Evolutionary conservation across 2,329 filamentous ascomycete species (phyloP), one percentile per base, ranked within the genome.

Genomic region (Botrytis fabae): DNA sequence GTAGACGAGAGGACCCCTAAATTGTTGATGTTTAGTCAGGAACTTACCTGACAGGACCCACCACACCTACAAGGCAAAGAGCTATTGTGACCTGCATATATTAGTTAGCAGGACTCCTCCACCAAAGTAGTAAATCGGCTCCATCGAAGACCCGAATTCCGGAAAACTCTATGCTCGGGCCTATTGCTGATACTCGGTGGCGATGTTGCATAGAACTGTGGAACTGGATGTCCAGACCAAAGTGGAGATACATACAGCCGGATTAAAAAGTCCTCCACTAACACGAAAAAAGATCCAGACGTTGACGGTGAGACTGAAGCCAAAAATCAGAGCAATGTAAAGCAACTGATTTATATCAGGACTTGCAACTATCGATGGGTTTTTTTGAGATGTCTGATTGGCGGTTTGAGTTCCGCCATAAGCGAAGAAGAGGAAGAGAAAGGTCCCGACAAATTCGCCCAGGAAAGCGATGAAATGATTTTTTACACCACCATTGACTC

Each of bases 211-310:
- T 40, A 12, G 22, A 77, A 57, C 51, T 66, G 8, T 79, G 77
- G 10, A 83, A 72, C 22, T 79, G 80, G 16, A 81, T 59, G 81
- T 77, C 28, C 83, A 76, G n/a, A 77, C 76, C 79, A 83, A 79
- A 22, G 78, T 82, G 63, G 63, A 46, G 14, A 51, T 72, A 2
- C 81, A 82, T 38, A 69, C 83, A 51, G 82, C 82, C 1, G 85
- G 85, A 70, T 87, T 87, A 78, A 87, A 87, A n/a, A 86, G 79
- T 8, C 85, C 85, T 28, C 85, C 86, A 0, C 82, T 84, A 44
- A 87, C 82, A 40, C 85, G 83, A 78, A 84, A 87, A 78, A 88
- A 87, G 3, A 86, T 83, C 86, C 86, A 88, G 8, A 85, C 85
- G 75, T 87, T 88, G 74, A 86, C 85, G 32, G 84, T 83, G 64